Base-by-base conservation (phyloP, 305 asterid species). In the Rubia balearica region DNA sequence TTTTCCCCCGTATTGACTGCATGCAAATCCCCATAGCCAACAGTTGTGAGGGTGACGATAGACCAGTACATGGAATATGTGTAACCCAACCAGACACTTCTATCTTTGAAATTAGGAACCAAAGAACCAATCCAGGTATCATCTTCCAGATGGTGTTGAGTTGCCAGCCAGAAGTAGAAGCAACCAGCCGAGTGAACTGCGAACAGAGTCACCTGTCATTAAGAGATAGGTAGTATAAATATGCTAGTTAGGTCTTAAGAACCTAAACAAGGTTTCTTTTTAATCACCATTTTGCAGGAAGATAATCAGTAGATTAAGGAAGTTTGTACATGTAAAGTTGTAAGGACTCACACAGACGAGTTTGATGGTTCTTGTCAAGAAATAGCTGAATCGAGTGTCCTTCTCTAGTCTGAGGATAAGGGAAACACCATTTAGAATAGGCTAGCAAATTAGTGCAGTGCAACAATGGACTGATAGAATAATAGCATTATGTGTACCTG, bases 51-150 rank as follows among this genome's bases (percentile, higher is more conserved):
- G 62, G 98, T 93, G 66, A 85, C 97, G 66, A 93, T 81, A 30
- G 97, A 85, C 98, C 97, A 93, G 55, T 93, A 93, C 83, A 88
- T 83, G 65, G 97, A 79, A 67, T 90, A 90, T 1, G 96, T 90
- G 74, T 93, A 93, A 40, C 93, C 96, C 73, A 89, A 61, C 96
- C 91, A 86, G 13, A 85, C 81, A 66, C 94, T 88, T 65, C 86
- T 82, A 0, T 79, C 73, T 83, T 89, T 72, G 73, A 90, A 93
- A 74, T 87, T 19, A 22, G 87, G 84, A 74, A 90, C 78, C 71
- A 80, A 76, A 65, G 82, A 45, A 69, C 98, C 98, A 41, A 93
- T 89, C 98, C 97, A 93, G 16, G 97, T 90, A 48, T 89, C 51
- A 19, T 80, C 78, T 41, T 84, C 6, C 10, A 22, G 19, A 7